Percentiles rank a stretch among this genome's conserved stretches.
phyloP scores from a whole-genome alignment of 805 yeast species.

The Candida silvatica region DNA sequence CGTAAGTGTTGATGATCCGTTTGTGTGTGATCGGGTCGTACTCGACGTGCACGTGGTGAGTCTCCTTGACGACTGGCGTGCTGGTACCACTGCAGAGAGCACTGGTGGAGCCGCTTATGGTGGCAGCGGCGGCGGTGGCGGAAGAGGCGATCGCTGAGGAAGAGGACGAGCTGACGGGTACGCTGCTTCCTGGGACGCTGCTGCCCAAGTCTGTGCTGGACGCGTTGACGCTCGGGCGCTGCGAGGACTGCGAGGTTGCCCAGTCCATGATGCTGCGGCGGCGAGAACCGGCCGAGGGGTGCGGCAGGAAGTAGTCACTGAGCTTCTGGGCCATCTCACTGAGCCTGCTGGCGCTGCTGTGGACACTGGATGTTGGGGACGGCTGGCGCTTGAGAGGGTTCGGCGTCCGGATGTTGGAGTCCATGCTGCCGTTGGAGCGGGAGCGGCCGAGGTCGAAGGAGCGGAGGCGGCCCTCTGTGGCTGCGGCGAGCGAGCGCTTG shows the following conservation, averaged over 20 bases:
- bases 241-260: background rate
- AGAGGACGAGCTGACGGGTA: background rate
- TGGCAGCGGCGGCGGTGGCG: background rate
- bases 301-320: constrained; percentile 1
- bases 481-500: too few relatives aligned
- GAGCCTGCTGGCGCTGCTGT: background rate
- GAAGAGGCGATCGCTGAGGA: background rate
- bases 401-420: constrained; percentile 1
- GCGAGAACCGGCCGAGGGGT: background rate
- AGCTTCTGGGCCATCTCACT: constrained; percentile 1
- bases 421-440: background rate
- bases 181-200: too few relatives aligned
- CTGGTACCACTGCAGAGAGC: too few relatives aligned
- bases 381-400: background rate
- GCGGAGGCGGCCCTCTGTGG: too few relatives aligned
- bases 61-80: constrained; percentile 69
- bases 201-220: too few relatives aligned
- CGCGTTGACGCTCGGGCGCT: background rate
- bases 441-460: too few relatives aligned
- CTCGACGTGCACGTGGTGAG: constrained; percentile 69
- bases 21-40: constrained; percentile 83
- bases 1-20: constrained; percentile 82
- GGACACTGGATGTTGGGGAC: background rate
- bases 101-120: too few relatives aligned
- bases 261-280: background rate